phyloP scores from a whole-genome alignment of 768 basidiomycete species.

The Lactarius evosmus region DNA sequence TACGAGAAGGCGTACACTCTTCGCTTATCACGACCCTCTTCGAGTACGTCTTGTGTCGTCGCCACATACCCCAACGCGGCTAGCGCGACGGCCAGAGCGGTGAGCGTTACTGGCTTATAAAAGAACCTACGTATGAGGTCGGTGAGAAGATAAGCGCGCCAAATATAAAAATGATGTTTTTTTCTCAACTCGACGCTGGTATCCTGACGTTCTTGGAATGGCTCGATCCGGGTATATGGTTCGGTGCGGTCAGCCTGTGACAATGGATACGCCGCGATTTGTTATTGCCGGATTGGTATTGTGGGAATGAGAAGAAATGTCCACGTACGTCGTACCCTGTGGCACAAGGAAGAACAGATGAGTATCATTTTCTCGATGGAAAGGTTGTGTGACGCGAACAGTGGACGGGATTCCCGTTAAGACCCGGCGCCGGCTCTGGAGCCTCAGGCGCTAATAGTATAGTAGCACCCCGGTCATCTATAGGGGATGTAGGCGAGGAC shows the following conservation, averaged over 20 bases:
- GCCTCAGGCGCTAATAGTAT: constrained; percentile 42
- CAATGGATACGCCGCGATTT: constrained; percentile 17
- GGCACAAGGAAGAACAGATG: constrained; percentile 12
- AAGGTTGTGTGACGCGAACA: constrained; percentile 51
- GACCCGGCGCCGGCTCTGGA: constrained; percentile 66
- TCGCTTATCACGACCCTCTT: constrained; percentile 78
- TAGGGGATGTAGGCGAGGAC: constrained; percentile 40
- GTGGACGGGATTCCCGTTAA: constrained; percentile 72
- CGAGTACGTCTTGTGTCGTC: constrained; percentile 78
- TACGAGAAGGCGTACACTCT: constrained; percentile 55
- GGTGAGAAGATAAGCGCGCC: constrained; percentile 14
- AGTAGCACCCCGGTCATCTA: constrained; percentile 60
- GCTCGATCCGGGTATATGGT: constrained; percentile 75
- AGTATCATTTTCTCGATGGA: constrained; percentile 21
- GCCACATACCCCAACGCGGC: constrained; percentile 75
- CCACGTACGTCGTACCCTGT: constrained; percentile 81
- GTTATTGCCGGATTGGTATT: constrained; percentile 9
- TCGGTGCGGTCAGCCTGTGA: constrained; percentile 77
- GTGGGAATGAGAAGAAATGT: constrained; percentile 9
- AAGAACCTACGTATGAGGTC: constrained; percentile 58
- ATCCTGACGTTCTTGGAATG: constrained; percentile 81
- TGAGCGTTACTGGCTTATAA: constrained; percentile 79
- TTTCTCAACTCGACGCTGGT: constrained; percentile 68
- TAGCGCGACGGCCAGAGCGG: constrained; percentile 64
- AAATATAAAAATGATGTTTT: constrained; percentile 33